Conservation (phyloP, 2,329 filamentous ascomycete genomes). For the Beauveria brongniartii region DNA sequence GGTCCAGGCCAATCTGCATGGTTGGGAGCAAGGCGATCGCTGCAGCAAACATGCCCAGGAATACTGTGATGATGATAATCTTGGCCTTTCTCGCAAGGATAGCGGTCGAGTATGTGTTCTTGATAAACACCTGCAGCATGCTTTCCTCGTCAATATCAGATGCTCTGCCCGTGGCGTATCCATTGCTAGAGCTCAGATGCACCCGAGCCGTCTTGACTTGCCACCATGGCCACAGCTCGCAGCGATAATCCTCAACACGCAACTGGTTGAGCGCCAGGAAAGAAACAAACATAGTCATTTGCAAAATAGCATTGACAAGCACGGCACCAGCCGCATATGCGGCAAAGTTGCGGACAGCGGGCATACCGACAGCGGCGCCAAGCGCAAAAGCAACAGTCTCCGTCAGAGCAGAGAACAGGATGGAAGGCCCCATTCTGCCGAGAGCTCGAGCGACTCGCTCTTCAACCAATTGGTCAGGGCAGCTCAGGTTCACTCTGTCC, state of each 20-base stretch:
- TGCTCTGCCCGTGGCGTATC: conserved; percentile 46
- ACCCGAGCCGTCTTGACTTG: conserved; percentile 67
- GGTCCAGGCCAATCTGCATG: conserved; percentile 82
- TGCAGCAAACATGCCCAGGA: conserved; percentile 80
- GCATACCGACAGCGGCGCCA: conserved; percentile 93
- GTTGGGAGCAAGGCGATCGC: conserved; percentile 77
- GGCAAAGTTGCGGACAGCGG: conserved; percentile 94
- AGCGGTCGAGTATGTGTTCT: conserved; percentile 76
- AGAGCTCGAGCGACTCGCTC: conserved; percentile 78
- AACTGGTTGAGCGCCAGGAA: conserved; percentile 86
- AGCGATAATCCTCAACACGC: conserved; percentile 78
- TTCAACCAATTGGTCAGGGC: conserved; percentile 81
- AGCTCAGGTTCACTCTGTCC: conserved; percentile 84
- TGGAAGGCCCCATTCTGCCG: conserved; percentile 95
- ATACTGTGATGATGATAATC: conserved; percentile 65
- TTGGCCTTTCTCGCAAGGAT: conserved; percentile 78
- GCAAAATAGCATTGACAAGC: conserved; percentile 91
- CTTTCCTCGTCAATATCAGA: conserved; percentile 80
- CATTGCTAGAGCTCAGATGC: conserved; percentile 51
- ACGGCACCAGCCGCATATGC: conserved; percentile 94
- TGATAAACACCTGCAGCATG: conserved; percentile 75
- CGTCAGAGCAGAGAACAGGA: conserved; percentile 87
- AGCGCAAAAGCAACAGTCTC: conserved; percentile 91
- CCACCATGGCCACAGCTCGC: conserved; percentile 87
- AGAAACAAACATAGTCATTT: conserved; percentile 95